phyloP scores from a whole-genome alignment of 352 stramenopile genomes.

The Phytophthora nicotianae region DNA sequence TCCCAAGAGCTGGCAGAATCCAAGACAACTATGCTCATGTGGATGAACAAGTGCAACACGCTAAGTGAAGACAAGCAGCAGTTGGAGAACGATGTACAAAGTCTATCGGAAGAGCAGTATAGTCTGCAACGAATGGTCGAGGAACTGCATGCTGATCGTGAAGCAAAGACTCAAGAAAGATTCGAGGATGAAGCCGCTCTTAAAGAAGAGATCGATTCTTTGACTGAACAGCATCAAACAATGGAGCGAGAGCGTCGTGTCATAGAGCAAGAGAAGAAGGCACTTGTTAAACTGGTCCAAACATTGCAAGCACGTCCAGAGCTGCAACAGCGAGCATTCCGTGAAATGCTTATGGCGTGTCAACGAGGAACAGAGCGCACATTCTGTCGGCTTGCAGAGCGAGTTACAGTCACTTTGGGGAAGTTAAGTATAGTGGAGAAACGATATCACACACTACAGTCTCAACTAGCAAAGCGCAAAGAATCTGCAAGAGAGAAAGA shows the following conservation, averaged over 20 bases:
- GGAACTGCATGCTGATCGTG: conserved; percentile 19
- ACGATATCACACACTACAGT: conserved; percentile 25
- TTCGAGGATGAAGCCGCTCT: conserved; percentile 11
- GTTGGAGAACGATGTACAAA: conserved; percentile 36
- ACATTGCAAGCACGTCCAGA: conserved; percentile 49
- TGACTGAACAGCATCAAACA: conserved; percentile 31
- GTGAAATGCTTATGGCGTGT: conserved; percentile 44
- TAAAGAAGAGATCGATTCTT: conserved; percentile 16
- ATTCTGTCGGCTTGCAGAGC: conserved; percentile 31
- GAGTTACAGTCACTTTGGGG: conserved; percentile 18
- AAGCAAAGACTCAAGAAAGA: conserved; percentile 9
- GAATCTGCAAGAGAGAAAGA: conserved; percentile 2
- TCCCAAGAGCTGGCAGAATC: conserved; percentile 50
- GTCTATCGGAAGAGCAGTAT: conserved; percentile 41
- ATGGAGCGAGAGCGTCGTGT: conserved; percentile 23
- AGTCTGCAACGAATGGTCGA: conserved; percentile 34
- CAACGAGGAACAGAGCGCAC: conserved; percentile 41
- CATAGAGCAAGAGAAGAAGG: conserved; percentile 30
- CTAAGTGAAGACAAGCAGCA: conserved; percentile 37
- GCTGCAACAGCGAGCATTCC: conserved; percentile 45
- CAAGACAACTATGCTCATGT: conserved; percentile 70
- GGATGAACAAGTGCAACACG: conserved; percentile 71
- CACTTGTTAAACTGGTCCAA: conserved; percentile 40
- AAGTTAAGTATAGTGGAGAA: conserved; percentile 27
- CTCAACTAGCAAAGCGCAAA: conserved; percentile 3